Base-by-base conservation (phyloP, 2,329 filamentous ascomycete species). In the Colletotrichum camelliae region DNA sequence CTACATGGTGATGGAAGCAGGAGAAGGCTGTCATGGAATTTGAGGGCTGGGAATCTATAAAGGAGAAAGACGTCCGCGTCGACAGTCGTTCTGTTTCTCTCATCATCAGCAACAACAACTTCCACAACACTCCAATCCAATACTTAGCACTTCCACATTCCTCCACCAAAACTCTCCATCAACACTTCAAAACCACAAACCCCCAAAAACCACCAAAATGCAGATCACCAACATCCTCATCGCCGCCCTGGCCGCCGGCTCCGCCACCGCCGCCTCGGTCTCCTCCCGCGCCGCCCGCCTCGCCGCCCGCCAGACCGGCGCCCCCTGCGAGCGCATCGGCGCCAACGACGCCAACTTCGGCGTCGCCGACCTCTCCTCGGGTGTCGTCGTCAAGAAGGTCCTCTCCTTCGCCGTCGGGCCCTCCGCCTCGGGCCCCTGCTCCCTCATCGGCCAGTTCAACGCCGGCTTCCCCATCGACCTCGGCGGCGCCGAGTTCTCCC, bases 211-310 rank as follows among this genome's bases (percentile, higher is more conserved):
- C 57, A 6, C 18, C 27, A 73, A 60, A 64, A 75, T 75, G 73
- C 73, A 75, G 57, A 5, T 75, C 70, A 73, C 64, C 31, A 65
- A 39, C 58, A 64, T 75, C 35, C 21, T 75, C 64, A n/a, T 68
- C 48, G 16, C 70, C 64, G 70, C 64, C 43, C 70, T 73, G 21
- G 58, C 64, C 64, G 24, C 55, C 4, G 18, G 27, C 66, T 29
- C 67, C 15, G 55, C 67, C 55, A 48, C 55, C 5, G 35, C 57
- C 21, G 62, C 73, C 33, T 64, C 70, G 21, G 55, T 58, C n/a
- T 24, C 62, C 57, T 57, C 64, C 12, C 66, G 57, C 70, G 43
- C 73, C 43, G 64, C 57, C 27, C 73, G 69, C 29, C 72, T 68
- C 68, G 39, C 35, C 29, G 52, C 69, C 60, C 24, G 33, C n/a